phyloP scores from a whole-genome alignment of 2,329 filamentous ascomycete genomes.

The Aureobasidium namibiae region DNA sequence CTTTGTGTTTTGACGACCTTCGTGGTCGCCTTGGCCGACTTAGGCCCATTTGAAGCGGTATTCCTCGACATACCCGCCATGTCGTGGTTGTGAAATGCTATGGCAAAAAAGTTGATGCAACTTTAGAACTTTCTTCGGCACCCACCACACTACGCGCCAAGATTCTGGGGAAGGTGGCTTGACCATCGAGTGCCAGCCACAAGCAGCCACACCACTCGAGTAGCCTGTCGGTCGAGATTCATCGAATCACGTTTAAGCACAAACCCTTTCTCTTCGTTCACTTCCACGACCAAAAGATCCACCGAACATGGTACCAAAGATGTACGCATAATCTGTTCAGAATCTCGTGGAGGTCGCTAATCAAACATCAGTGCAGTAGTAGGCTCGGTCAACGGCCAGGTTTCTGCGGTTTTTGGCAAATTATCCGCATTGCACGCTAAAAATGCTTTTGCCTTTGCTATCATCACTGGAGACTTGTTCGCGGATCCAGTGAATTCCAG shows the following conservation, averaged over 20 bases:
- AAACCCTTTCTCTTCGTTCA: neutral
- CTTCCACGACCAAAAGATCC: neutral
- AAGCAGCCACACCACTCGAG: neutral
- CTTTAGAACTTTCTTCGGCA: neutral
- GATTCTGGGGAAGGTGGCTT: neutral
- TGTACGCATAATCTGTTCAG: conserved; percentile 34
- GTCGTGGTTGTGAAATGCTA: conserved; percentile 2
- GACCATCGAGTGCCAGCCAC: neutral
- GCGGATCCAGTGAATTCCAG: conserved; percentile 42
- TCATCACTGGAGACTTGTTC: conserved; percentile 81
- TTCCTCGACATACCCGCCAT: conserved; percentile 39
- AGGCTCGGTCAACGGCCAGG: conserved; percentile 72
- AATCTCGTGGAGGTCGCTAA: neutral
- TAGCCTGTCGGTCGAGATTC: no score
- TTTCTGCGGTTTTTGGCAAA: conserved; percentile 70
- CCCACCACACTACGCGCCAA: neutral
- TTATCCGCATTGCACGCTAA: conserved; percentile 73
- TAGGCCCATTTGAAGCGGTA: conserved; percentile 18
- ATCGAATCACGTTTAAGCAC: neutral
- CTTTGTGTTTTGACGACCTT: conserved; percentile 45
- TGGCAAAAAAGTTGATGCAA: conserved; percentile 9
- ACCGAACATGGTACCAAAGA: conserved; percentile 43
- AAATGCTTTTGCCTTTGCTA: conserved; percentile 78
- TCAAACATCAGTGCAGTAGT: conserved; percentile 58
- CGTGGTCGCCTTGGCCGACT: conserved; percentile 16